Evolutionary conservation across 805 yeast species (phyloP).

Genomic region (Schizosaccharomyces osmophilus): DNA sequence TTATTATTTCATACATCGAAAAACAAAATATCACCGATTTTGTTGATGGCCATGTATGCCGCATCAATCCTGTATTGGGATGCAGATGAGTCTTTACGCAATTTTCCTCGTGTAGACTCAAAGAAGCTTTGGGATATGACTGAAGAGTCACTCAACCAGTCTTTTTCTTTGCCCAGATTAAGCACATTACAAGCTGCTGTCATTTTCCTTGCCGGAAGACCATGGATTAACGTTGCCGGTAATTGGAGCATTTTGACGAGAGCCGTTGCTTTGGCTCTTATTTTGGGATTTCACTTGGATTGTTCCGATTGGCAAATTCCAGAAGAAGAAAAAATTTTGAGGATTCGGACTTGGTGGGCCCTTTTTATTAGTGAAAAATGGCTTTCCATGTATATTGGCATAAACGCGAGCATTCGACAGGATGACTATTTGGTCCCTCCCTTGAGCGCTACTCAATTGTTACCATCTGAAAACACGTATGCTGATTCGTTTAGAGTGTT

Average conservation of each 20-base stretch:
- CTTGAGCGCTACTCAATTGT: background rate
- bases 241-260: background rate
- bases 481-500: background rate
- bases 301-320: constrained; percentile 12
- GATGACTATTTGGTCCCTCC: background rate
- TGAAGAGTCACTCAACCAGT: background rate
- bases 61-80: background rate
- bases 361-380: constrained; percentile 11
- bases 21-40: background rate
- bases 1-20: background rate
- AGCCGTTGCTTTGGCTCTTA: constrained; percentile 9
- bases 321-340: constrained; percentile 12
- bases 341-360: constrained; percentile 13
- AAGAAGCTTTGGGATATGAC: background rate
- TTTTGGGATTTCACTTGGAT: constrained; percentile 11
- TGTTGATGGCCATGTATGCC: background rate
- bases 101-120: background rate
- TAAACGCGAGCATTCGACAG: background rate
- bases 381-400: constrained; percentile 10
- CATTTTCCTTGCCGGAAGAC: background rate
- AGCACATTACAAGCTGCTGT: background rate
- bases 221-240: background rate
- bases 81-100: background rate
- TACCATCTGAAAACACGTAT: background rate
- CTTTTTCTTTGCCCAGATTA: background rate